Evolutionary conservation across 1,284 basidiomycete species (phyloP).

Genomic region (Heterobasidion occidentale): DNA sequence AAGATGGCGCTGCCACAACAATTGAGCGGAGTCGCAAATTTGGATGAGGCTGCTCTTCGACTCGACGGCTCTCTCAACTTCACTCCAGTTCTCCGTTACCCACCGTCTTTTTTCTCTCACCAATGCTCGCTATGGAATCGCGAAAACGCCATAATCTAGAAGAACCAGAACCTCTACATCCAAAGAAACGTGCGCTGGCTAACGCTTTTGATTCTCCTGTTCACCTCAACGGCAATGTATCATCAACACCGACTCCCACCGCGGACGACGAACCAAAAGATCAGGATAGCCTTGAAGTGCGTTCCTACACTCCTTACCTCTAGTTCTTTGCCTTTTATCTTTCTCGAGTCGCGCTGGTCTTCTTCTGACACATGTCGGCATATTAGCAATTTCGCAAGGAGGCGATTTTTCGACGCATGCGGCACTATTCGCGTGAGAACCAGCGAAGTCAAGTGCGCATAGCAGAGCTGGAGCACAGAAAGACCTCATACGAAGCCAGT

Average conservation of each 20-base stretch:
- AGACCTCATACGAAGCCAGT: slow-evolving; percentile 69
- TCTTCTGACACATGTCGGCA: not conserved
- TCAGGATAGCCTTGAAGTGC: slow-evolving; percentile 66
- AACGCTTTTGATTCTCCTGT: slow-evolving; percentile 48
- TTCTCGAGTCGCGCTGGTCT: not conserved
- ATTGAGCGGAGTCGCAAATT: slow-evolving; percentile 12
- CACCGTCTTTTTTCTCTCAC: not conserved
- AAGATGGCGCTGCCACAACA: not conserved
- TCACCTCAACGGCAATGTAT: slow-evolving; percentile 43
- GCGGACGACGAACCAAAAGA: slow-evolving; percentile 50
- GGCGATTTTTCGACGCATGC: slow-evolving; percentile 89
- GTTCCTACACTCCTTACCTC: slow-evolving; percentile 1
- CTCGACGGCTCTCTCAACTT: not conserved
- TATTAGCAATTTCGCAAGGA: slow-evolving; percentile 76
- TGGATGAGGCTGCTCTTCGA: not conserved
- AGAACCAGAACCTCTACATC: slow-evolving; percentile 22
- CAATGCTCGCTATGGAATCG: slow-evolving; percentile 11
- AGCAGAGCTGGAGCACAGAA: slow-evolving; percentile 66
- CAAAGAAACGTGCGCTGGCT: slow-evolving; percentile 63
- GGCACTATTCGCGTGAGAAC: slow-evolving; percentile 79
- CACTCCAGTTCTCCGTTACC: not conserved
- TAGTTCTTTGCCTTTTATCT: not conserved
- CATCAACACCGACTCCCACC: slow-evolving; percentile 13
- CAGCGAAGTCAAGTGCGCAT: slow-evolving; percentile 64
- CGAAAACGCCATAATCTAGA: slow-evolving; percentile 8